phyloP scores from a whole-genome alignment of 176 grass and related monocot genomes.

The Bonia amplexicaulis region DNA sequence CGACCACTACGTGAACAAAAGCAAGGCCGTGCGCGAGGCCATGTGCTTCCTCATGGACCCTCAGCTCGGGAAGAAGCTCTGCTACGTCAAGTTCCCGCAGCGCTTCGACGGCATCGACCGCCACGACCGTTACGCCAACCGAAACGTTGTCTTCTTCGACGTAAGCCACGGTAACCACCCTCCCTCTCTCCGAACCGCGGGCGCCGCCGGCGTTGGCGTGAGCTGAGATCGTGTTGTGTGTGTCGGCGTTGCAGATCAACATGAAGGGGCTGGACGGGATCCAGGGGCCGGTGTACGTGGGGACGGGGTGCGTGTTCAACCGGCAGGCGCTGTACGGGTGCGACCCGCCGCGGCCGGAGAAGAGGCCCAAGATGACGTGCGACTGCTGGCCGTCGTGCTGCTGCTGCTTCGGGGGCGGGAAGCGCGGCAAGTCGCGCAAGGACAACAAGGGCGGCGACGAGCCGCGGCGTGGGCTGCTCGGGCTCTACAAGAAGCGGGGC shows the following conservation, averaged over 20 bases:
- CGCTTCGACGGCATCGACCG: constrained; percentile 88
- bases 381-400: constrained; percentile 96
- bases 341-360: constrained; percentile 73
- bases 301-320: constrained; percentile 83
- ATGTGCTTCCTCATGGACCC: constrained; percentile 99
- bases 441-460: constrained; percentile 51
- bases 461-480: constrained; percentile 47
- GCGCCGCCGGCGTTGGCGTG: no score
- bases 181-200: background rate
- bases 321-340: constrained; percentile 86
- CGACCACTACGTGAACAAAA: constrained; percentile 98
- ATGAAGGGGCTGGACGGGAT: no score
- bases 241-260: no score
- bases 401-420: constrained; percentile 61
- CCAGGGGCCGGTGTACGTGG: constrained; percentile 91
- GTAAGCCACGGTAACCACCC: constrained; percentile 1
- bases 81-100: constrained; percentile 95
- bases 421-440: constrained; percentile 38
- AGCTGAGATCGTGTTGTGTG: no score
- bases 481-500: constrained; percentile 60
- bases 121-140: constrained; percentile 81
- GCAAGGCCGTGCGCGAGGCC: constrained; percentile 90
- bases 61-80: constrained; percentile 90
- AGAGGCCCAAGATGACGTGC: constrained; percentile 93
- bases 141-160: constrained; percentile 94